Base-by-base conservation (phyloP, 2,329 filamentous ascomycete species). In the Verticillium nubilum region DNA sequence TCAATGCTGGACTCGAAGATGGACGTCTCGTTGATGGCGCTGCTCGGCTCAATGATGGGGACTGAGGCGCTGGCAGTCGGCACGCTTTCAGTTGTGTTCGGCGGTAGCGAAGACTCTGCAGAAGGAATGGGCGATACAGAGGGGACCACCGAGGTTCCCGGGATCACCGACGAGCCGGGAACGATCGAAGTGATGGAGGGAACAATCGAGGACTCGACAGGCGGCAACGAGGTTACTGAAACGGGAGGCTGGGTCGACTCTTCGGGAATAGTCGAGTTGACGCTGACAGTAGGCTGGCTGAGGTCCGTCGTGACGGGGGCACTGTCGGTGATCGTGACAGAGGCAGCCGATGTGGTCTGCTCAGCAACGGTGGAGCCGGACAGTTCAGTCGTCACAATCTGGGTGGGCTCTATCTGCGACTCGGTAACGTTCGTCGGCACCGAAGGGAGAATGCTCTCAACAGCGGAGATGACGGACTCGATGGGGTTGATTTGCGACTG, bases 331-430 rank as follows among this genome's bases (percentile, higher is more conserved):
- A 52, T 33, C 26, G 52, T 53, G 52, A 13, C 27, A 27, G 52
- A 53, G 4, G 26, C 25, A 17, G 23, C 56, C 2, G 25, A 19
- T 10, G 28, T 56, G 31, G 31, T 25, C 31, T 33, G 13, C 23
- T 26, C 50, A 23, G n/a, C 57, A 2, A 57, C 47, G 19, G 58
- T 58, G 17, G 61, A 59, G n/a, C 63, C 64, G 23, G 63, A 59
- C 9, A 61, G 59, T 5, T 54, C 55, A 3, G 60, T 50, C 13
- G 59, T 57, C 10, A 59, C 61, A 7, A 28, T 31, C n/a, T 50
- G 37, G 3, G 55, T 54, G 19, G 54, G 17, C 26, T 56, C 54
- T 5, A 42, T 50, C 17, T 57, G 37, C 15, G 55, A 23, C 27
- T 57, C 56, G 7, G 56, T 57, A 4, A 12, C 42, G 13, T 57